Evolutionary conservation across 2,329 filamentous ascomycete species (phyloP), one percentile per base, ranked within the genome.

Genomic region (Penicillium oxalicum): DNA sequence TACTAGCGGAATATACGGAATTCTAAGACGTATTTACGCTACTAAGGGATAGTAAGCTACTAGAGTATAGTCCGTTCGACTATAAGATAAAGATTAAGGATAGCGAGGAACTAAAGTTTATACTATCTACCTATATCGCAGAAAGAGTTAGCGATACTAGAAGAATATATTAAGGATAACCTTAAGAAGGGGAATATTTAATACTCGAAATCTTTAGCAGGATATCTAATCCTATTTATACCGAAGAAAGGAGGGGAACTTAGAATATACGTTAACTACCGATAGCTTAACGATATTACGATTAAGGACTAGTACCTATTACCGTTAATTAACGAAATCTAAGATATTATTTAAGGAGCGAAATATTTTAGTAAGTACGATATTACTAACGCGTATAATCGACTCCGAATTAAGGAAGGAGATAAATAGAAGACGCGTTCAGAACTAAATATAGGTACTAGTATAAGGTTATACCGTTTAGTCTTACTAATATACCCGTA

Each of bases 191-290:
- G n/a, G n/a, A 38, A 45, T 41, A 49, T 49, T 9, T 5, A 9
- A 41, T 3, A n/a, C 3, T 49, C n/a, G 5, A 45, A 42, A 11
- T 50, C 5, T 18, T 39, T 27, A 39, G 25, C 12, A 25, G 28
- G 39, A 47, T 50, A 50, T 6, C 40, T 8, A 6, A 50, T 50
- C 26, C 36, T 50, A 25, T 50, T 50, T 35, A 34, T 50, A 40
- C 7, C 11, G 29, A 50, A 50, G 44, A 50, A 50, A 24, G 37
- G 9, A 34, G 29, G n/a, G n/a, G 27, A 32, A 4, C 32, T 46
- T 12, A n/a, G 27, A 36, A 29, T 44, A 36, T 48, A 40, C n/a
- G 12, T 48, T 27, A 33, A 48, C 11, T 48, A 48, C 29, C 12
- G 12, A 40, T 28, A 48, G 18, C 25, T 44, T 40, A 48, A 48